Evolutionary conservation across 768 basidiomycete genomes (phyloP), one percentile per base, ranked within the genome.

Genomic region (Podaxis mareebaensis): DNA sequence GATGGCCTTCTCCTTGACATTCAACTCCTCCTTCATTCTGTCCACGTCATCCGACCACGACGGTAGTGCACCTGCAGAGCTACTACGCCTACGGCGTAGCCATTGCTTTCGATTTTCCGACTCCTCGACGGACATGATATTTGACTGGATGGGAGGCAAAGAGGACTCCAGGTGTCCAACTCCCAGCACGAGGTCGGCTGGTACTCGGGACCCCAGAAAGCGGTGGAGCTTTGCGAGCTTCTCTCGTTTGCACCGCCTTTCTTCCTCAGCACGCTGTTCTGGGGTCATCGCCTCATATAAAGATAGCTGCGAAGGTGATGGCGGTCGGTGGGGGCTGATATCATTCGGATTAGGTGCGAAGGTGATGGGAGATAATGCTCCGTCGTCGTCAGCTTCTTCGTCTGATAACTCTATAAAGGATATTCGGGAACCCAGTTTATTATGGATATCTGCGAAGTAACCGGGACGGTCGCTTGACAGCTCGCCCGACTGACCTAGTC

Each of bases 191-290:
- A 92, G 83, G 66, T 85, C 83, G 13, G 83, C 72, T 7, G 92
- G 92, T 28, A 95, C 89, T 36, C 85, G 84, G 20, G 90, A 92
- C n/a, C 92, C 93, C 38, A 94, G 81, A 75, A 90, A 93, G 52
- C 93, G 90, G 74, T 94, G 91, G 3, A 95, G 81, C 72, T 87
- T 93, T 3, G 89, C 90, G 52, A 95, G 77, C 67, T 87, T 87
- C 67, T 91, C 90, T 56, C 92, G 82, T 74, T 89, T 92, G 65
- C 84, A 83, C 61, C 85, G 79, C 64, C 83, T 83, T 64, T 88
- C 85, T 22, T 85, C 83, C 55, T 92, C 90, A 17, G 76, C 82
- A 64, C 77, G 81, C 64, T 81, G 81, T 60, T 87, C 84, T 24
- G 81, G 76, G 54, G 82, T 76, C 70, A 85, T 69, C 56, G 76